A percentile compares a stretch with the other conserved stretches of the same genome.
These are phyloP conservation scores for Eucalyptus erythrocorys DNA, from an alignment of 345 rosid genomes.

Conservation along the genomic window DNA sequence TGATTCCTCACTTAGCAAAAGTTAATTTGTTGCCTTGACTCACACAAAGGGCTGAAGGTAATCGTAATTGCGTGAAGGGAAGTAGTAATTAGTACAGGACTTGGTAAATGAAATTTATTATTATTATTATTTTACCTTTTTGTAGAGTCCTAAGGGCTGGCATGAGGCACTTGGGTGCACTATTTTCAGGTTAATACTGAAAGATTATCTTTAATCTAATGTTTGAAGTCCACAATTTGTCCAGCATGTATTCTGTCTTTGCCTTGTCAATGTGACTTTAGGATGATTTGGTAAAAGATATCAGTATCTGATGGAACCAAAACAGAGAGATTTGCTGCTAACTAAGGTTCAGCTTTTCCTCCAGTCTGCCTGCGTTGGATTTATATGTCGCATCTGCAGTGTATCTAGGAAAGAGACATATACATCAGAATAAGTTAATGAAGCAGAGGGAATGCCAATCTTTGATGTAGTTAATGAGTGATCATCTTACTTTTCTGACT, in stretches of 20 bases:
- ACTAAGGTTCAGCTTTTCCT: background rate
- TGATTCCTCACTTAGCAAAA: background rate
- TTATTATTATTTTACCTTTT: background rate
- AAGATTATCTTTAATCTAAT: background rate
- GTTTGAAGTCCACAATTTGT: background rate
- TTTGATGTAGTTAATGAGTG: background rate
- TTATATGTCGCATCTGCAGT: background rate
- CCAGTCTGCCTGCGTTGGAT: background rate
- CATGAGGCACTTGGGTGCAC: background rate
- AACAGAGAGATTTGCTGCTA: background rate
- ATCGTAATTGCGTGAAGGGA: background rate
- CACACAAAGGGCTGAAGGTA: background rate
- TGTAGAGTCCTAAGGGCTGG: background rate
- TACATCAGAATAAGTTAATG: background rate
- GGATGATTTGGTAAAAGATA: background rate
- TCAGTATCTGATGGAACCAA: background rate
- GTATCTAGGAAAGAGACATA: background rate
- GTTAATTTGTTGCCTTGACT: background rate
- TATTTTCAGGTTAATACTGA: background rate
- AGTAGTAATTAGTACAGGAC: background rate
- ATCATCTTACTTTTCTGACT: background rate
- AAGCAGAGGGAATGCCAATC: background rate
- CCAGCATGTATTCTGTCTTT: background rate
- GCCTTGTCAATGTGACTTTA: background rate
- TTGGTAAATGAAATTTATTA: background rate